Percentiles rank a stretch among this genome's conserved stretches.
phyloP scores from a whole-genome alignment of 1,284 basidiomycete genomes.

The Vanrija humicola region DNA sequence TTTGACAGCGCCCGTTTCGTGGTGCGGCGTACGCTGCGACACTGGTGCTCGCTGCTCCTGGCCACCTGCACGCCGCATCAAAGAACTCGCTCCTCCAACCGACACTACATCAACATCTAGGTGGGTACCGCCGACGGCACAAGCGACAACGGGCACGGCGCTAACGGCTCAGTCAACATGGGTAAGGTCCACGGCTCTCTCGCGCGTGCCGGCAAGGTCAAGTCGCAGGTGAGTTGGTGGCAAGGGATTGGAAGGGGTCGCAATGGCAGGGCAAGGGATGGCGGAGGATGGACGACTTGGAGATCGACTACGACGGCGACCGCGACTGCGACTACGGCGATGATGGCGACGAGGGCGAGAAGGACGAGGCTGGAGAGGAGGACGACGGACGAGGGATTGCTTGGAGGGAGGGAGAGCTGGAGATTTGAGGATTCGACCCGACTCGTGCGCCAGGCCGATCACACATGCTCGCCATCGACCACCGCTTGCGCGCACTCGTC shows the following conservation, averaged over 20 bases:
- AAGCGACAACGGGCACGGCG: neutral
- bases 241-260: neutral
- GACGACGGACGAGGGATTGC: neutral
- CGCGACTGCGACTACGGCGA: neutral
- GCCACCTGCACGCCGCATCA: too few species aligned
- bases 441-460: too few species aligned
- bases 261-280: neutral
- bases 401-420: too few species aligned
- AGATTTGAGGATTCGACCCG: too few species aligned
- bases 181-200: slow-evolving; percentile 95
- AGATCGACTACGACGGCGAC: too few species aligned
- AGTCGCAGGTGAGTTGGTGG: slow-evolving; percentile 62
- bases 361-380: neutral
- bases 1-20: too few species aligned
- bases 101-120: neutral
- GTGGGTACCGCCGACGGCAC: slow-evolving; percentile 1
- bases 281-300: neutral
- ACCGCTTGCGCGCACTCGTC: neutral
- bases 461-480: neutral
- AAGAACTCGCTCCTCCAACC: slow-evolving; percentile 6
- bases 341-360: neutral
- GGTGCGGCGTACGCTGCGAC: too few species aligned
- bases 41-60: too few species aligned
- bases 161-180: slow-evolving; percentile 45
- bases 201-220: slow-evolving; percentile 99